phyloP scores from a whole-genome alignment of 164 flowering plant species.

The Macadamia integrifolia region DNA sequence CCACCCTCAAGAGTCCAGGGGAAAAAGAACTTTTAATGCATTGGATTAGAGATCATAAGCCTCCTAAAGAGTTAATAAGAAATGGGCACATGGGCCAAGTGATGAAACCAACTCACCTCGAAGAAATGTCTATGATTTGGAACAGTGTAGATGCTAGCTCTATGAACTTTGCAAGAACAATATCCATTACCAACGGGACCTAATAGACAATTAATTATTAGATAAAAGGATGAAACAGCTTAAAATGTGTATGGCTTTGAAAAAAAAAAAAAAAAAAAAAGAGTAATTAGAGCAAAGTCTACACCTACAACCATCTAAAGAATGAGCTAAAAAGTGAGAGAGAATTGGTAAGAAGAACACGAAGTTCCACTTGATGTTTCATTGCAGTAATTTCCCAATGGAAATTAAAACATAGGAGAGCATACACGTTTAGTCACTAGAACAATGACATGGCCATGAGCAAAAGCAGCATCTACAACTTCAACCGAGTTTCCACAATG shows the following conservation, averaged over 20 bases:
- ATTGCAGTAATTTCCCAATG: not conserved
- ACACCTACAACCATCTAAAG: too few species aligned
- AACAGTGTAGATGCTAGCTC: constrained; percentile 81
- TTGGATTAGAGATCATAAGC: not conserved
- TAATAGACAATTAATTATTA: constrained; percentile 18
- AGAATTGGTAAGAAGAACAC: not conserved
- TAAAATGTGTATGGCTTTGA: not conserved
- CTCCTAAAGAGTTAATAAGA: not conserved
- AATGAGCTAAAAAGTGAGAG: too few species aligned
- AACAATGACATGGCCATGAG: constrained; percentile 62
- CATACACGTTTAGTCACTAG: constrained; percentile 66
- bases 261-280: not conserved
- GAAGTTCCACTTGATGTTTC: not conserved
- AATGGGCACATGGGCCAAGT: not conserved
- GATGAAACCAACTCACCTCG: constrained; percentile 32
- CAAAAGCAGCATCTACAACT: constrained; percentile 44
- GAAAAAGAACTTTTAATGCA: not conserved
- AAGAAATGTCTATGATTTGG: constrained; percentile 78
- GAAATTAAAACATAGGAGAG: not conserved
- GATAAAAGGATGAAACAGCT: not conserved
- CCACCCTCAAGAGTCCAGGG: not conserved
- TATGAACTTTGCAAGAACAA: constrained; percentile 83
- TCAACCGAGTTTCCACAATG: constrained; percentile 34
- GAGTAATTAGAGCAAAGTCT: too few species aligned
- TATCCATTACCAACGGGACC: constrained; percentile 75